A percentile compares a stretch with the other conserved stretches of the same genome.
These are phyloP conservation scores for Fereydounia khargensis DNA, from an alignment of 1,284 basidiomycete genomes.

Conservation along the genomic window DNA sequence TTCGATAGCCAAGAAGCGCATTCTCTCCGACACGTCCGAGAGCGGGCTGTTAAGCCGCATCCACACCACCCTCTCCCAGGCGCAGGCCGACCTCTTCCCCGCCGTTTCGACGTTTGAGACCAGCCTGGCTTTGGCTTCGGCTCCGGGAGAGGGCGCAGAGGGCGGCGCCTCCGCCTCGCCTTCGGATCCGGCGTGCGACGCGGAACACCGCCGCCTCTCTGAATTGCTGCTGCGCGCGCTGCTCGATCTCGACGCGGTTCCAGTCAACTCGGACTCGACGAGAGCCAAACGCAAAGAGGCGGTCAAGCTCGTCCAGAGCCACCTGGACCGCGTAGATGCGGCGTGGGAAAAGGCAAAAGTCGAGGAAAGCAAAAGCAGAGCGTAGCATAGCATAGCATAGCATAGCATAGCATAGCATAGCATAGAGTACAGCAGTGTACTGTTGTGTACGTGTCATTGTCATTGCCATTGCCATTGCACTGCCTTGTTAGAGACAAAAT, in stretches of 20 bases:
- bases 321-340: conserved; percentile 50
- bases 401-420: no score
- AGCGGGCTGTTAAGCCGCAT: conserved; percentile 37
- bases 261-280: conserved; percentile 41
- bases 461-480: no score
- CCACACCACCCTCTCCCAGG: conserved; percentile 22
- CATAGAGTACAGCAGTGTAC: no score
- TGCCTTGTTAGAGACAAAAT: no score
- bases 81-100: conserved; percentile 37
- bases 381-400: no score
- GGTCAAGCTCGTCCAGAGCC: conserved; percentile 49
- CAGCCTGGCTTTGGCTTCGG: conserved; percentile 3
- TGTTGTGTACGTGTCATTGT: no score
- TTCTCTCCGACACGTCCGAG: conserved; percentile 27
- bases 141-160: neutral
- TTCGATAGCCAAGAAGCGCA: conserved; percentile 26
- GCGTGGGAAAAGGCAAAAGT: conserved; percentile 37
- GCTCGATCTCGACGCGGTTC: conserved; percentile 45
- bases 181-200: neutral
- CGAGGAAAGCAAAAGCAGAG: no score
- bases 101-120: conserved; percentile 41
- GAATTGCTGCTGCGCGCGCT: conserved; percentile 49
- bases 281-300: conserved; percentile 44
- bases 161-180: neutral
- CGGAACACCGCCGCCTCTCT: conserved; percentile 37